These are phyloP conservation scores for Geoglossum cookeanum DNA, from an alignment of 2,329 filamentous ascomycete genomes.

Conservation along the genomic window DNA sequence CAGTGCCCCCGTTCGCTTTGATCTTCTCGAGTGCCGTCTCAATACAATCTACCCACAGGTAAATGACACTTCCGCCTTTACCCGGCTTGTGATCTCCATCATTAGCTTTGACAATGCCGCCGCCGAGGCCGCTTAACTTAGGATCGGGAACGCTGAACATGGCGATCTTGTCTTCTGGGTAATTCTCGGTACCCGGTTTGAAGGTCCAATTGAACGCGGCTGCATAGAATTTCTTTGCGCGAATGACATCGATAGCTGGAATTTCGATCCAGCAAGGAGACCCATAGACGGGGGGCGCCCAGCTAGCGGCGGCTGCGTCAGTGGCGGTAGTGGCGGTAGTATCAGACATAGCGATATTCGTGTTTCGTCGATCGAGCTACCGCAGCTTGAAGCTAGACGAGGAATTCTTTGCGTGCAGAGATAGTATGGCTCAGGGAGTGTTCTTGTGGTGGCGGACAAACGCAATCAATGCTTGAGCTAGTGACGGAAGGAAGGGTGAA, in stretches of 20 bases:
- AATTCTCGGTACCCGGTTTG: background rate
- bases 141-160: slow-evolving; percentile 11
- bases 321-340: background rate
- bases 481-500: background rate
- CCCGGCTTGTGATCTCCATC: slow-evolving; percentile 3
- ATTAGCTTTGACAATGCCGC: slow-evolving; percentile 10
- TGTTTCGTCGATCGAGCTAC: no score
- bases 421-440: background rate
- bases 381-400: background rate
- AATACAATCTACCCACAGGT: slow-evolving; percentile 12
- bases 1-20: slow-evolving; percentile 10
- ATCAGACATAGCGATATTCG: background rate
- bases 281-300: slow-evolving; percentile 11
- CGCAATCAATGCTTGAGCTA: no score
- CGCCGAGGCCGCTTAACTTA: slow-evolving; percentile 5
- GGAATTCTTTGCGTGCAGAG: background rate
- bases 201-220: slow-evolving; percentile 13
- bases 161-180: slow-evolving; percentile 8
- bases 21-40: slow-evolving; percentile 9
- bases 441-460: no score
- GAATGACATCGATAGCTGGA: slow-evolving; percentile 10
- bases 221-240: slow-evolving; percentile 12
- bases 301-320: background rate
- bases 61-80: slow-evolving; percentile 9
- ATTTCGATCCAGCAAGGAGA: slow-evolving; percentile 13